Percentiles rank a stretch among this genome's conserved stretches.
Evolutionary conservation across 768 basidiomycete genomes (phyloP).

Genomic region (Psilocybe azurescens): DNA sequence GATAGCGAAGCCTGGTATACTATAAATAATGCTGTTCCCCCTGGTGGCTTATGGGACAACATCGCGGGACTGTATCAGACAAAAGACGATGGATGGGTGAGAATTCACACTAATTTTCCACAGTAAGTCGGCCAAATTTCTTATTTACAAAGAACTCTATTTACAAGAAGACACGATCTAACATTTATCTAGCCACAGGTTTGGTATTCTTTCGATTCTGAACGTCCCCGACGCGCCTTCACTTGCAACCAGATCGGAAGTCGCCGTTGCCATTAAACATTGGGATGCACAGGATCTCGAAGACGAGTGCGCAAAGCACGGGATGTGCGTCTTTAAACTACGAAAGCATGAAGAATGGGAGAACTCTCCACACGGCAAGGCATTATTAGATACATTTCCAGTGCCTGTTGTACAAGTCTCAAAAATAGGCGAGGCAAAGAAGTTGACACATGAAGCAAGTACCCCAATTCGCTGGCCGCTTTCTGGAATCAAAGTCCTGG

Average conservation of each 20-base stretch:
- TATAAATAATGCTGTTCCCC: slow-evolving; percentile 40
- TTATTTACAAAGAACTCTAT: background rate
- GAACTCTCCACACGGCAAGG: slow-evolving; percentile 49
- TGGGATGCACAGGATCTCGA: slow-evolving; percentile 56
- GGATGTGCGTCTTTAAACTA: slow-evolving; percentile 56
- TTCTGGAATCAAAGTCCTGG: slow-evolving; percentile 57
- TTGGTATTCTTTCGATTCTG: slow-evolving; percentile 54
- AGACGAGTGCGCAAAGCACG: slow-evolving; percentile 44
- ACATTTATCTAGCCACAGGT: slow-evolving; percentile 45
- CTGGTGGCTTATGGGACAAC: slow-evolving; percentile 45
- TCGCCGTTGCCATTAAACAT: slow-evolving; percentile 40
- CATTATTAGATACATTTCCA: slow-evolving; percentile 40
- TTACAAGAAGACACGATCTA: background rate
- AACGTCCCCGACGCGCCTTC: slow-evolving; percentile 33
- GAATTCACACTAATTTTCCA: slow-evolving; percentile 70
- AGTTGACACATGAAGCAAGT: background rate
- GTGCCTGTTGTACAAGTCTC: slow-evolving; percentile 43
- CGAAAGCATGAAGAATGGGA: slow-evolving; percentile 58
- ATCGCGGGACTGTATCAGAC: slow-evolving; percentile 61
- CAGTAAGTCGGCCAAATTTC: slow-evolving; percentile 43
- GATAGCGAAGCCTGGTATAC: slow-evolving; percentile 59
- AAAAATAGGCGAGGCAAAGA: slow-evolving; percentile 50
- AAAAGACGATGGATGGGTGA: slow-evolving; percentile 52
- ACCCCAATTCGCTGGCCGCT: slow-evolving; percentile 38
- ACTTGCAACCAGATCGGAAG: slow-evolving; percentile 36